phyloP scores from a whole-genome alignment of 1,284 basidiomycete genomes.

The Apiotrichum gracile region DNA sequence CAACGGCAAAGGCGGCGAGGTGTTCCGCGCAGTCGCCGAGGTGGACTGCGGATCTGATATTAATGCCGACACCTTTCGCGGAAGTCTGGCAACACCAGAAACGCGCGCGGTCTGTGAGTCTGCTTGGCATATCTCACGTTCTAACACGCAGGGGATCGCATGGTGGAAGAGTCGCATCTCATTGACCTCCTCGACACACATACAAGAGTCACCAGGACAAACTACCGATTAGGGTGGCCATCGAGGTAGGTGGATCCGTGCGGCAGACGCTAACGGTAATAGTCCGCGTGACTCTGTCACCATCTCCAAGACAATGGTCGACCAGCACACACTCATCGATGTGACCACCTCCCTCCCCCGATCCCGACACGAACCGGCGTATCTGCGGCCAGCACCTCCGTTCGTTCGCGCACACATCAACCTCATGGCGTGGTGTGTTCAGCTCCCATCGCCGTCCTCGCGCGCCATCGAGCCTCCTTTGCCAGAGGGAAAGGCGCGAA shows the following conservation, averaged over 20 bases:
- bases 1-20: slow-evolving; percentile 57
- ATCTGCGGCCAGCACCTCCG: slow-evolving; percentile 86
- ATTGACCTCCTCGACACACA: slow-evolving; percentile 80
- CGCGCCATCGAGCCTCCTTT: slow-evolving; percentile 41
- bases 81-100: slow-evolving; percentile 76
- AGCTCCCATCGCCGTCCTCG: slow-evolving; percentile 50
- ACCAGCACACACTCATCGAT: slow-evolving; percentile 77
- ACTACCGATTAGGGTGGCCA: slow-evolving; percentile 92
- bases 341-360: slow-evolving; percentile 93
- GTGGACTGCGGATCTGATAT: slow-evolving; percentile 61
- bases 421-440: slow-evolving; percentile 87
- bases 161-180: slow-evolving; percentile 76
- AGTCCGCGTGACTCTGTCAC: slow-evolving; percentile 88
- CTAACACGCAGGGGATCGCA: slow-evolving; percentile 64
- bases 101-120: slow-evolving; percentile 63
- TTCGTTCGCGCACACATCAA: slow-evolving; percentile 87
- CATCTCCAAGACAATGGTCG: slow-evolving; percentile 76
- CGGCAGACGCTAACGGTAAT: slow-evolving; percentile 42
- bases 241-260: slow-evolving; percentile 63
- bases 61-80: slow-evolving; percentile 72
- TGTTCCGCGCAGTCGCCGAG: slow-evolving; percentile 78
- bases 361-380: slow-evolving; percentile 82
- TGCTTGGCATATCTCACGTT: background rate
- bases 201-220: slow-evolving; percentile 80
- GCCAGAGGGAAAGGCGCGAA: slow-evolving; percentile 53